Base-by-base conservation (phyloP, 345 rosid species). In the Balakata baccata region DNA sequence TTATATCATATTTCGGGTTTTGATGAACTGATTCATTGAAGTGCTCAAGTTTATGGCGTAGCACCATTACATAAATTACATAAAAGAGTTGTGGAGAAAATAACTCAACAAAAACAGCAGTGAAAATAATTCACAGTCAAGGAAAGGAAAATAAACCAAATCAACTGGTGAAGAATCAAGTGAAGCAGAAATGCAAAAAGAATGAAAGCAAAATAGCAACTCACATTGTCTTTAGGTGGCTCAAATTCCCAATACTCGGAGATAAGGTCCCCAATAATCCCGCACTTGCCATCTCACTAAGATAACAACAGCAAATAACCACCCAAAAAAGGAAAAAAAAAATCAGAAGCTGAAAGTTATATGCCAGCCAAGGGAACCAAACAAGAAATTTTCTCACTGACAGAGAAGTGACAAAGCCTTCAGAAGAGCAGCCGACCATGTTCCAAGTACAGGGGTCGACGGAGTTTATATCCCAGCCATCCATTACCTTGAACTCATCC, bases 361-460 rank as follows among this genome's bases (percentile, higher is more conserved):
- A 18, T 4, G 12, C 47, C 5, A 62, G 66, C 46, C 58, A 25
- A 4, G 61, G 57, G 52, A 67, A 62, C 57, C 50, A 78, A 77
- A 37, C 63, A 66, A 72, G 47, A 71, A 43, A 3, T 13, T 14
- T 23, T 9, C 3, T 34, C 69, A 79, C 98, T 78, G 80, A 94
- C 98, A 92, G 86, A 38, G 98, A 92, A 69, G 80, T 70, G 11
- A 92, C 98, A 73, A 81, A 88, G 22, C 98, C 98, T 80, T 90
- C 86, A 59, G 72, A 23, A 43, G 98, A 94, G 77, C 98, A 94
- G 74, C 89, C 92, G 37, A 94, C 94, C 98, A 90, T 94, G 77
- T 82, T 87, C 98, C 98, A 94, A 75, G 98, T 92, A 80, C 98
- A 94, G 38, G 98, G 97, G 81, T 94, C 98, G 78, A 94, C 98